phyloP scores from a whole-genome alignment of 768 basidiomycete genomes.

The Boletus fagicola region DNA sequence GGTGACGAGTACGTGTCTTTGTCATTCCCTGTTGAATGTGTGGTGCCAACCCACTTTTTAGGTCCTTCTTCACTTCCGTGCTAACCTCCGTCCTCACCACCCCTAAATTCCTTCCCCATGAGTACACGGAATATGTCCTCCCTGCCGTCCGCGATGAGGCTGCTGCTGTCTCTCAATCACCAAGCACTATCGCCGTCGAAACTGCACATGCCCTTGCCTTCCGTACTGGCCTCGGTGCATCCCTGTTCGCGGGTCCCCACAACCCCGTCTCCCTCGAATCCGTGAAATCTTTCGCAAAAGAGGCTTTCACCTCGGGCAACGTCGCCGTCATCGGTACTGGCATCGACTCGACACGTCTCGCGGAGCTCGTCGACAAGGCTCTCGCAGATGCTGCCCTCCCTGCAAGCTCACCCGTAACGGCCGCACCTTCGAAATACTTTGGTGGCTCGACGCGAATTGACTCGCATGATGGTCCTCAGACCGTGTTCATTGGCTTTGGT shows the following conservation, averaged over 20 bases:
- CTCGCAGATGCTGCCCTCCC: conserved; percentile 42
- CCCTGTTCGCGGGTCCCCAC: conserved; percentile 80
- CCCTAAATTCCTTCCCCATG: conserved; percentile 76
- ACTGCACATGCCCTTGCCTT: conserved; percentile 88
- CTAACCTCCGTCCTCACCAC: conserved; percentile 83
- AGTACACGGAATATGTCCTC: conserved; percentile 71
- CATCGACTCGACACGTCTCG: conserved; percentile 68
- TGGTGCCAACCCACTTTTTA: conserved; percentile 30
- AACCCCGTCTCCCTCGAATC: conserved; percentile 60
- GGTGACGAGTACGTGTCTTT: conserved; percentile 85
- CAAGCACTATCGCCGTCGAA: conserved; percentile 75
- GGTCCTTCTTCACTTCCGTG: conserved; percentile 86
- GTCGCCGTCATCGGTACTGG: conserved; percentile 87
- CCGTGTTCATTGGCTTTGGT: conserved; percentile 88
- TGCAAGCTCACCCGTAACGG: conserved; percentile 35
- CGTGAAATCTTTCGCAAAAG: conserved; percentile 69
- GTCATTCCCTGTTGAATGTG: neutral
- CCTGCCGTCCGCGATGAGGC: conserved; percentile 73
- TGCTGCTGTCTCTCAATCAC: conserved; percentile 54
- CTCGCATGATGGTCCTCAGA: conserved; percentile 60
- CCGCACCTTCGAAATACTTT: conserved; percentile 50
- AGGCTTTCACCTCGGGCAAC: conserved; percentile 75
- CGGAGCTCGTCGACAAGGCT: conserved; percentile 68
- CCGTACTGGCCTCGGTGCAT: conserved; percentile 89
- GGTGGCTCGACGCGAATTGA: conserved; percentile 87